Evolutionary conservation across 2,329 filamentous ascomycete species (phyloP).

Genomic region (Ploettnerulaceae sp.): DNA sequence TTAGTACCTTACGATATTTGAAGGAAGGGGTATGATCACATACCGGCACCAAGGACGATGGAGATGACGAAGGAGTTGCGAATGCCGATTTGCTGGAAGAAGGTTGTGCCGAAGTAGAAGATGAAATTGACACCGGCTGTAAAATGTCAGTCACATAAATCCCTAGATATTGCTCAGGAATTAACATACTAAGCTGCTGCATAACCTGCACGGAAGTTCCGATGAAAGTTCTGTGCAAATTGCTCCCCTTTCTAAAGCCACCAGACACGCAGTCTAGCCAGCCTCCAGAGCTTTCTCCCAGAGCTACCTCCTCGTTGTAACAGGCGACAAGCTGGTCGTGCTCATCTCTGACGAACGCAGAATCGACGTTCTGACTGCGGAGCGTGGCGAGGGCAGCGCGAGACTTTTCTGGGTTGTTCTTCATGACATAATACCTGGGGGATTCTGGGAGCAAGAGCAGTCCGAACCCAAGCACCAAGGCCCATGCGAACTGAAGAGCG

Average conservation of each 20-base stretch:
- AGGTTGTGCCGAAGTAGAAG: constrained; percentile 88
- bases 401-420: constrained; percentile 60
- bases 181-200: constrained; percentile 53
- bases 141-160: neutral
- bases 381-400: constrained; percentile 58
- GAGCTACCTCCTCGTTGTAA: constrained; percentile 47
- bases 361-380: constrained; percentile 67
- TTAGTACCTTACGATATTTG: neutral
- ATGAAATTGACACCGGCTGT: constrained; percentile 85
- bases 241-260: constrained; percentile 60
- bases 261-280: constrained; percentile 67
- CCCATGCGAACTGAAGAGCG: constrained; percentile 74
- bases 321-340: constrained; percentile 81
- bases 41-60: constrained; percentile 69
- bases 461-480: constrained; percentile 64
- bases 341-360: constrained; percentile 70
- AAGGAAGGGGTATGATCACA: neutral
- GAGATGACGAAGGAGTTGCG: constrained; percentile 72
- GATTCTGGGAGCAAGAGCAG: constrained; percentile 76
- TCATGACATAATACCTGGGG: constrained; percentile 78
- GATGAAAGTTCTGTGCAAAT: constrained; percentile 64
- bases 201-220: constrained; percentile 75
- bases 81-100: constrained; percentile 71
- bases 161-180: constrained; percentile 14
- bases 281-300: constrained; percentile 53